Evolutionary conservation across 1,284 basidiomycete species (phyloP).

Genomic region (Cutaneotrichosporon mucoides): DNA sequence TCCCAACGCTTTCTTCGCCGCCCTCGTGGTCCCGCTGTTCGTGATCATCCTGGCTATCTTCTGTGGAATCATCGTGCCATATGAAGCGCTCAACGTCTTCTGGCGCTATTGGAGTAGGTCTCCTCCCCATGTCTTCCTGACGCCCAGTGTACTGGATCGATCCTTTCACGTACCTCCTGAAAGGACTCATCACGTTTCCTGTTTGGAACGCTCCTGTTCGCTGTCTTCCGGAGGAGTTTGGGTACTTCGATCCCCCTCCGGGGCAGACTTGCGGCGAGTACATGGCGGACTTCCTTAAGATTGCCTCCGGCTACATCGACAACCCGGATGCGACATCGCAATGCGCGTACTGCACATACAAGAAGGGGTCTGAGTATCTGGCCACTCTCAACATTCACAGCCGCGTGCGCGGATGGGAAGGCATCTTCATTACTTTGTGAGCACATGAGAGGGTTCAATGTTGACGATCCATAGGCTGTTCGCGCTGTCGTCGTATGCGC

Average conservation of each 20-base stretch:
- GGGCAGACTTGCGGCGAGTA: constrained; percentile 29
- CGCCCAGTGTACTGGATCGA: constrained; percentile 17
- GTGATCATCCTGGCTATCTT: constrained; percentile 11
- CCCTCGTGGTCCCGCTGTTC: constrained; percentile 14
- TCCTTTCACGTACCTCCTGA: constrained; percentile 21
- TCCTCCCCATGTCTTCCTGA: background rate
- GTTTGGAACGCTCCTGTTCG: constrained; percentile 17
- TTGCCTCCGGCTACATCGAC: constrained; percentile 4
- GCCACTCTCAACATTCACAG: constrained; percentile 18
- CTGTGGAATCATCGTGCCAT: constrained; percentile 13
- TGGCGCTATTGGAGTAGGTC: constrained; percentile 10
- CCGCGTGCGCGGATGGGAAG: constrained; percentile 16
- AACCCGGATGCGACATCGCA: constrained; percentile 11
- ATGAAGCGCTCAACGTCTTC: constrained; percentile 2
- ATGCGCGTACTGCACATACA: constrained; percentile 24
- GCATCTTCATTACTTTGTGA: constrained; percentile 17
- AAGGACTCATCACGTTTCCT: constrained; percentile 17
- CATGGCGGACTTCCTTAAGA: constrained; percentile 4
- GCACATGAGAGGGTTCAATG: background rate
- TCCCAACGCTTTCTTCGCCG: constrained; percentile 36
- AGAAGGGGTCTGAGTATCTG: constrained; percentile 22
- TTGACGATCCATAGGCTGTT: constrained; percentile 11
- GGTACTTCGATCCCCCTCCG: constrained; percentile 23
- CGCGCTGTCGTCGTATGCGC: constrained; percentile 10
- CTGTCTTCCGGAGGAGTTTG: constrained; percentile 27